Conservation (phyloP, 2,329 filamentous ascomycete genomes). For the Fusarium zealandicum region DNA sequence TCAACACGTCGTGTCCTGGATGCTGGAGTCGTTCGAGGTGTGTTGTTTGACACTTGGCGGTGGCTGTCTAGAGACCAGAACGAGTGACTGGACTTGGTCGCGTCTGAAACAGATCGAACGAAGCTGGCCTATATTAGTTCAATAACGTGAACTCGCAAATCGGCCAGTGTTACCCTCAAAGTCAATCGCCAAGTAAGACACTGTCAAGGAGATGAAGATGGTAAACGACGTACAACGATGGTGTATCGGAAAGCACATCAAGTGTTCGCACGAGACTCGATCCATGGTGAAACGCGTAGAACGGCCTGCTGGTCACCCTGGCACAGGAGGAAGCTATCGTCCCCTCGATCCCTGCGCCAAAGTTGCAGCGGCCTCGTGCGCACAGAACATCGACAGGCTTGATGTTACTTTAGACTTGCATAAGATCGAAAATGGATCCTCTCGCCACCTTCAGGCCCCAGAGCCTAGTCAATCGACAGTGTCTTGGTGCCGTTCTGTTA, state of each 20-base stretch:
- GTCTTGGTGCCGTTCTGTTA: slow-evolving; percentile 19
- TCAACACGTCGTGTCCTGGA: no score
- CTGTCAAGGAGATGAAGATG: no score
- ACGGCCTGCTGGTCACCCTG: slow-evolving; percentile 1
- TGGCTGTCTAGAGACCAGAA: no score
- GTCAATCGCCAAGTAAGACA: no score
- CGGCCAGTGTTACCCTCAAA: no score
- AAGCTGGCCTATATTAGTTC: no score
- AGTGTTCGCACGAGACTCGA: slow-evolving; percentile 3
- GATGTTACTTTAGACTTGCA: slow-evolving; percentile 12
- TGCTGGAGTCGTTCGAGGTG: no score
- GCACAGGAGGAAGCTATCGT: slow-evolving; percentile 1
- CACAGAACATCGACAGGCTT: slow-evolving; percentile 5
- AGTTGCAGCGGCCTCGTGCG: slow-evolving; percentile 18
- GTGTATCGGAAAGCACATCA: slow-evolving; percentile 4
- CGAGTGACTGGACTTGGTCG: no score
- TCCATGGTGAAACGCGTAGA: slow-evolving; percentile 23
- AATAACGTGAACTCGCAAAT: no score
- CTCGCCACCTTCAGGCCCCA: slow-evolving; percentile 17
- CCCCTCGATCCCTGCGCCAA: background rate
- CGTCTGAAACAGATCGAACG: no score
- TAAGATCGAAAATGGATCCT: background rate
- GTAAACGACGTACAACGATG: no score
- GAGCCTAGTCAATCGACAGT: slow-evolving; percentile 15
- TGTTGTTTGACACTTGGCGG: no score